Evolutionary conservation across 2,329 filamentous ascomycete genomes (phyloP), one percentile per base, ranked within the genome.

Genomic region (Fusarium nanum): DNA sequence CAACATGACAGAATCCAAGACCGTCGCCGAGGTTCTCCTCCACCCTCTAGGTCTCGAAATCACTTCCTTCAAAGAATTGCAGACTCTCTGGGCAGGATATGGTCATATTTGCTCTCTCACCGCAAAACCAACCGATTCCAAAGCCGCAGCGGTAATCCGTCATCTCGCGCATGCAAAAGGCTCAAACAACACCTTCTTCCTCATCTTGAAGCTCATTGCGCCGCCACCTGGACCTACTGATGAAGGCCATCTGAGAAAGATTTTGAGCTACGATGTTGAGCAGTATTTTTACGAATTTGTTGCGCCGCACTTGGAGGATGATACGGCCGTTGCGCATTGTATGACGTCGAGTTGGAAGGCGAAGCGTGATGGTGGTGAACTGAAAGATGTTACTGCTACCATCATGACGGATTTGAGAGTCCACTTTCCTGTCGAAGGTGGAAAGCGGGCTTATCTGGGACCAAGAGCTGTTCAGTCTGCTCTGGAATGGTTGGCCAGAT

Each of bases 211-310:
- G 73, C 81, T 89, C 56, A 88, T 91, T 41, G 84, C 84, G 0
- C 87, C 88, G 1, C 72, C 76, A 41, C 56, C 62, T 30, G 65
- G 55, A 0, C 47, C 56, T 1, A 71, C 78, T 5, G 85, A 89
- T 40, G 89, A 91, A 72, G 88, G 89, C 1, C 89, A 92, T 68
- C 71, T 88, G 1, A 85, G 90, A 9, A 92, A 92, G 73, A 84
- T 92, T 62, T 76, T 91, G 28, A 91, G 88, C 73, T 92, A 92
- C 68, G 83, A 89, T 47, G 87, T 91, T 6, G 90, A 92, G 76
- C 88, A 90, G 72, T 85, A 85, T 69, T 92, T 92, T 69, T 92
- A 92, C 75, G 80, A 79, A 3, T 76, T 85, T 4, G 76, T 92
- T 13, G 87, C 87, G 0, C 85, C 87, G 0, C 74, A 73, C 1